Evolutionary conservation across 371 early-diverging fungal genomes (phyloP).

Genomic region (Syncephalastrum contaminatum): DNA sequence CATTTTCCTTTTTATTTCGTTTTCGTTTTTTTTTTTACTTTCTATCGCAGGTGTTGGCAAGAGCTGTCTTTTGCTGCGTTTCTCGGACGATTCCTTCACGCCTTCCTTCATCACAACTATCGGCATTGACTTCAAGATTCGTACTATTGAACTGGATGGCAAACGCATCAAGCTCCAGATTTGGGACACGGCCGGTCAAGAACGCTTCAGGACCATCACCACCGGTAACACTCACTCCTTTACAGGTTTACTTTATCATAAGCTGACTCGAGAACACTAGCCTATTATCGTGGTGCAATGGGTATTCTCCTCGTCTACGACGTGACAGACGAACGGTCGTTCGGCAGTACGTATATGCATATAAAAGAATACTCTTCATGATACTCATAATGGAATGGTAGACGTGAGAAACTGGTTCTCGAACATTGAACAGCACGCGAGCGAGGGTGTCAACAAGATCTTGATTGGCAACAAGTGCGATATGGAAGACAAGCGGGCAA

Average conservation of each 20-base stretch:
- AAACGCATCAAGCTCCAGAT: constrained; percentile 99
- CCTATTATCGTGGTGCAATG: constrained; percentile 99
- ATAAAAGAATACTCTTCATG: too few species aligned
- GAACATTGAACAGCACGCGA: constrained; percentile 97
- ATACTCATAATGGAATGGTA: constrained; percentile 19
- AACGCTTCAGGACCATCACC: constrained; percentile 99
- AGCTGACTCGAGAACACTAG: constrained; percentile 24
- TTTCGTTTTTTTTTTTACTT: constrained; percentile 1
- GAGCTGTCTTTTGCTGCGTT: constrained; percentile 95
- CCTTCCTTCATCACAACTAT: constrained; percentile 98
- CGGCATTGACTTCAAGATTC: constrained; percentile 99
- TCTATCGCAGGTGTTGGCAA: constrained; percentile 87
- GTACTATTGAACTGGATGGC: constrained; percentile 97
- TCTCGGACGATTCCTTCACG: constrained; percentile 98
- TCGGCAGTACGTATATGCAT: constrained; percentile 83
- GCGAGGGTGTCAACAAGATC: constrained; percentile 96
- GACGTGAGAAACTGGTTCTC: constrained; percentile 98
- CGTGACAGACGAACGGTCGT: constrained; percentile 97
- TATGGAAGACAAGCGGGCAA: constrained; percentile 84
- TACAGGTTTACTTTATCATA: not conserved
- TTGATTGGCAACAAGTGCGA: constrained; percentile 99
- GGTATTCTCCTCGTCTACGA: constrained; percentile 99
- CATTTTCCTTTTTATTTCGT: not conserved
- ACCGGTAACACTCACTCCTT: constrained; percentile 55
- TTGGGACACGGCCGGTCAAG: constrained; percentile 99